Base-by-base conservation (phyloP, 1,284 basidiomycete species). In the Tilletiopsis washingtonensis region DNA sequence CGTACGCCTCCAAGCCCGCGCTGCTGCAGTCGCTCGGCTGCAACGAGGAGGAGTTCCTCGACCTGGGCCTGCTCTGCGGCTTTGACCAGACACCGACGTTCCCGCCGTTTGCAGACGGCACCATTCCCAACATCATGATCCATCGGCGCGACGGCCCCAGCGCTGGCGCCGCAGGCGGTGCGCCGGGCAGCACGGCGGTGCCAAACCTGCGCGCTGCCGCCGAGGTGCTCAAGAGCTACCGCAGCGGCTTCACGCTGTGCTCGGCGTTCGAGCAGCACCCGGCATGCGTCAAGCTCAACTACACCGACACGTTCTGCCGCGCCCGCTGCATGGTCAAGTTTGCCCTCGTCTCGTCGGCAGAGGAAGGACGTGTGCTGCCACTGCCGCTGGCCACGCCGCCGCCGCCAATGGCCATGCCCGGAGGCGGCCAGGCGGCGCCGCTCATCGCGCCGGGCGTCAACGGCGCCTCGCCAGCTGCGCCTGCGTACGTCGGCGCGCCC, bases 291-390 rank as follows among this genome's bases (percentile, higher is more conserved):
- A 47, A 47, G 34, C 80, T 82, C 37, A 81, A 83, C 58, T 97
- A 91, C 74, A 72, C 81, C 32, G 93, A 98, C 60, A 81, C 85
- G 40, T 99, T 88, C 74, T 88, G 89, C 54, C 82, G 91, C 38
- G 87, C 89, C 25, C 83, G 90, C 42, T 82, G 86, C 38, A 90
- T 94, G 80, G 83, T 98, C 78, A 91, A 88, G 74, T 94, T 84
- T 75, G 86, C 87, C 3, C 81, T 98, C 51, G 83, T 98, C 57
- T 79, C 97, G 52, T 85, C 86, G 15, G 88, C 88, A 12, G 91
- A 97, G 45, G 75, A 78, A 69, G 94, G 93, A 14, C 79, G 79
- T 9, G 91, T 94, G 23, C 76, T 84, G 20, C 91, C 94, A 3
- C 81, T 98, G 36, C 89, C 91, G 0, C 78, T 97, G 26, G 85